Percentiles rank a stretch among this genome's conserved stretches.
phyloP scores from a whole-genome alignment of 148 eudicot genomes.

The Vaccinium vitisidaea region DNA sequence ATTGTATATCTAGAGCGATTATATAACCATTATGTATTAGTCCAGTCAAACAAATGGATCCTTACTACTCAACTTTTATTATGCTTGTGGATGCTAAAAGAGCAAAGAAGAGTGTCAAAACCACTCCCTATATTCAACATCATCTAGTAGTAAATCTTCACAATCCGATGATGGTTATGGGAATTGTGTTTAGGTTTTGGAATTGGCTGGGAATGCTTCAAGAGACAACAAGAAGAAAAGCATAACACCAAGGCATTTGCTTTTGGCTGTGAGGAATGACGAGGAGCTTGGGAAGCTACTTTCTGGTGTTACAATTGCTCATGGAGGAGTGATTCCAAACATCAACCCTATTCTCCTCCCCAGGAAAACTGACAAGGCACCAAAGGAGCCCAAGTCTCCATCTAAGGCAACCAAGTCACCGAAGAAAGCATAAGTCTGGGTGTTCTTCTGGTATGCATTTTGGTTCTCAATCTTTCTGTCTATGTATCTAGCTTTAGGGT shows the following conservation, averaged over 20 bases:
- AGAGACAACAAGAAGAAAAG: slow-evolving; percentile 19
- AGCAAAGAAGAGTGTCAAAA: not conserved
- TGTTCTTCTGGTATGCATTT: not conserved
- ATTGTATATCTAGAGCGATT: too few relatives aligned
- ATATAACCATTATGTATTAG: too few relatives aligned
- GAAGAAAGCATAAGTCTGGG: not conserved
- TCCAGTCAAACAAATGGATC: not conserved
- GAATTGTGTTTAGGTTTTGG: slow-evolving; percentile 7
- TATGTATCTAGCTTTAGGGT: not conserved
- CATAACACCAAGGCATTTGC: slow-evolving; percentile 12
- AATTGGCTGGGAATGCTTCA: slow-evolving; percentile 20
- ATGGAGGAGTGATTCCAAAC: slow-evolving; percentile 18
- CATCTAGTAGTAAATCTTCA: not conserved
- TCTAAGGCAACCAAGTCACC: slow-evolving; percentile 17
- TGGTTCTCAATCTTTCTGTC: not conserved
- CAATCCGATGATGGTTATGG: not conserved
- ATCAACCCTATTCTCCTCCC: slow-evolving; percentile 14
- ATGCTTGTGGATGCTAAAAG: not conserved
- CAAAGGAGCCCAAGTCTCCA: slow-evolving; percentile 14
- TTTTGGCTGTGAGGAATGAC: slow-evolving; percentile 17
- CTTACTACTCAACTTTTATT: not conserved
- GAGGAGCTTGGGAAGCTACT: slow-evolving; percentile 16
- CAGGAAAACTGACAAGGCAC: not conserved
- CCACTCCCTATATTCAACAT: not conserved
- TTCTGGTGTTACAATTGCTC: slow-evolving; percentile 16